Evolutionary conservation across 768 basidiomycete genomes (phyloP), one percentile per base, ranked within the genome.

Genomic region (Rossbeevera mucosa): DNA sequence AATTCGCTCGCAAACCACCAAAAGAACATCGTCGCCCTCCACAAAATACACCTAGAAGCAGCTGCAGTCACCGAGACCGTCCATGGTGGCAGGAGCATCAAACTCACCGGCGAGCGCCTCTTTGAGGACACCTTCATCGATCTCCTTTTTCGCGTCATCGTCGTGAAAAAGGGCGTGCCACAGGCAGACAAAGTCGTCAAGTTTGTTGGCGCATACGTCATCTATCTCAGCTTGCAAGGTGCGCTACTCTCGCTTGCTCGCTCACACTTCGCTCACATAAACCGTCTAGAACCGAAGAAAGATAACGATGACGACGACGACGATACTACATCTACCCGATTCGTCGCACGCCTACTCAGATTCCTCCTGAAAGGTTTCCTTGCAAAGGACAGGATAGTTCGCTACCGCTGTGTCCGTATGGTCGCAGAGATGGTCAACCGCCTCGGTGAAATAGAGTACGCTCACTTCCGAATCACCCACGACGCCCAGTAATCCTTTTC

Each of bases 361-460:
- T 91, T 83, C 62, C 76, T 95, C 25, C 71, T 93, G 53, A 77
- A 78, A 52, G 94, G 92, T 3, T 91, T 92, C 67, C 60, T 74
- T 16, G 85, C 92, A 4, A 95, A 93, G 66, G 91, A 95, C 72
- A 97, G 94, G 71, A 77, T 76, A 40, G 84, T 91, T 33, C 80
- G 94, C 5, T 95, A 84, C 64, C 83, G 94, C 18, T 84, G 83
- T 28, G 74, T 90, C 2, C 85, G 88, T 48, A 71, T 83, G n/a
- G 77, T 91, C 13, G 81, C 87, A 0, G 85, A 88, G 59, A 85
- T 93, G 78, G 81, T 95, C 12, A 78, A 81, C 0, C 80, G 85
- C 51, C 73, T 96, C 0, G 91, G 91, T 7, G 87, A 86, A 70
- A 78, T 97, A 51, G 91, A 94, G 94, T 96, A 63, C 49, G 86